A percentile compares a stretch with the other conserved stretches of the same genome.
Evolutionary conservation across 305 asterid genomes (phyloP).

Genomic region (Rubia tinctorum): DNA sequence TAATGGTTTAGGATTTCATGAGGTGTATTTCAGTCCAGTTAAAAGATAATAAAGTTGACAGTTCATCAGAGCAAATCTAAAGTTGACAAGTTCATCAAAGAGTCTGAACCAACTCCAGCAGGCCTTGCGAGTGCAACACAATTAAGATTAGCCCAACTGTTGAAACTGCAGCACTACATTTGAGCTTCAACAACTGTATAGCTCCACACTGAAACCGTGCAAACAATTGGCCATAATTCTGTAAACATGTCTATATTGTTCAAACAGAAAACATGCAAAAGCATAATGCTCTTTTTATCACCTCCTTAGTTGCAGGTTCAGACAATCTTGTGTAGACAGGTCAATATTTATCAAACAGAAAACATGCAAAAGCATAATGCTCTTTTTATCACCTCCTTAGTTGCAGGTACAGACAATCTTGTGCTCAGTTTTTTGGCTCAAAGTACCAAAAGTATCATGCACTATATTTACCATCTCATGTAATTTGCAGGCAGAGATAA

Average conservation of each 20-base stretch:
- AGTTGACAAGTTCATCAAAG: neutral
- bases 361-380: constrained; percentile 3
- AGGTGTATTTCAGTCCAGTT: neutral
- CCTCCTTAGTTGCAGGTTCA: neutral
- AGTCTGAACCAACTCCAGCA: neutral
- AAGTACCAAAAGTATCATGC: neutral
- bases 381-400: neutral
- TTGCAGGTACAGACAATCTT: neutral
- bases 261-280: neutral
- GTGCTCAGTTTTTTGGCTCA: too few relatives aligned
- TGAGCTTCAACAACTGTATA: neutral
- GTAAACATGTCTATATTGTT: neutral
- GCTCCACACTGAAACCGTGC: neutral
- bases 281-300: neutral
- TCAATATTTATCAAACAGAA: too few relatives aligned
- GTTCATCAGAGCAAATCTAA: neutral
- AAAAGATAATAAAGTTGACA: neutral
- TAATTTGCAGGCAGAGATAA: neutral
- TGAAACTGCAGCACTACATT: neutral
- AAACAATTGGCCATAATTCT: neutral
- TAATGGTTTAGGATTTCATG: neutral
- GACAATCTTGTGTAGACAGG: neutral
- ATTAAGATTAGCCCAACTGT: neutral
- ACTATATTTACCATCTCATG: neutral
- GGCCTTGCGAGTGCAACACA: neutral